Evolutionary conservation across 805 yeast species (phyloP).

Genomic region (Clavispora carvajalis): DNA sequence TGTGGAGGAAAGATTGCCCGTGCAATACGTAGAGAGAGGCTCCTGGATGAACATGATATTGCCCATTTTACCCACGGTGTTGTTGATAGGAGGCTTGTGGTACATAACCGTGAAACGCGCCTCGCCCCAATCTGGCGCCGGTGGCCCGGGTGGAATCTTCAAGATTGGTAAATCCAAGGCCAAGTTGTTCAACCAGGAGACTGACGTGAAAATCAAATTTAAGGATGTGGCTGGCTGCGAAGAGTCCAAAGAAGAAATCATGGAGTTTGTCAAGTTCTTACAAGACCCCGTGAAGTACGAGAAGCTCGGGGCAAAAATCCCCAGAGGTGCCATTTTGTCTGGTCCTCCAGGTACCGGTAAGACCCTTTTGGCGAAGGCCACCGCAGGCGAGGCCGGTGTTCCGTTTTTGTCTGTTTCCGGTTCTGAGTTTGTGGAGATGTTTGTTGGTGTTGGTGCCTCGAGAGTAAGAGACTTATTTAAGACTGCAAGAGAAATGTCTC

Average conservation of each 20-base stretch:
- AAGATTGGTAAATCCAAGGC: constrained; percentile 89
- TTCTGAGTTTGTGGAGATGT: constrained; percentile 97
- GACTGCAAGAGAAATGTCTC: constrained; percentile 90
- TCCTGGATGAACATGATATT: constrained; percentile 57
- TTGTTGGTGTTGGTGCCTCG: constrained; percentile 98
- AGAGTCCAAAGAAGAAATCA: constrained; percentile 95
- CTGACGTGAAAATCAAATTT: constrained; percentile 82
- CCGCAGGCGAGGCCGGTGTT: constrained; percentile 99
- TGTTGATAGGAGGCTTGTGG: constrained; percentile 74
- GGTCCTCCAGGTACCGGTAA: constrained; percentile 99
- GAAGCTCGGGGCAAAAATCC: constrained; percentile 91
- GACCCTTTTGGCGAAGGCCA: constrained; percentile 93
- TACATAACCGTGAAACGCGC: constrained; percentile 56
- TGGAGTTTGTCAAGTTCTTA: constrained; percentile 94
- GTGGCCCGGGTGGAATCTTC: constrained; percentile 75
- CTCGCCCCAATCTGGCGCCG: constrained; percentile 41
- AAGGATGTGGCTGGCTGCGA: constrained; percentile 96
- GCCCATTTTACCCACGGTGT: constrained; percentile 74
- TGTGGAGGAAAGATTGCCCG: constrained; percentile 68
- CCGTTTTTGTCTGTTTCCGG: constrained; percentile 96
- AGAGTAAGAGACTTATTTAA: constrained; percentile 93
- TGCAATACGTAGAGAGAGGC: constrained; percentile 65
- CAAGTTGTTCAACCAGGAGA: constrained; percentile 83
- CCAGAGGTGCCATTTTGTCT: constrained; percentile 94
- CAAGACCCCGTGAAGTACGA: constrained; percentile 89